These are phyloP conservation scores for Ophiostoma novo-ulmi DNA, from an alignment of 2,329 filamentous ascomycete species.

Conservation along the genomic window DNA sequence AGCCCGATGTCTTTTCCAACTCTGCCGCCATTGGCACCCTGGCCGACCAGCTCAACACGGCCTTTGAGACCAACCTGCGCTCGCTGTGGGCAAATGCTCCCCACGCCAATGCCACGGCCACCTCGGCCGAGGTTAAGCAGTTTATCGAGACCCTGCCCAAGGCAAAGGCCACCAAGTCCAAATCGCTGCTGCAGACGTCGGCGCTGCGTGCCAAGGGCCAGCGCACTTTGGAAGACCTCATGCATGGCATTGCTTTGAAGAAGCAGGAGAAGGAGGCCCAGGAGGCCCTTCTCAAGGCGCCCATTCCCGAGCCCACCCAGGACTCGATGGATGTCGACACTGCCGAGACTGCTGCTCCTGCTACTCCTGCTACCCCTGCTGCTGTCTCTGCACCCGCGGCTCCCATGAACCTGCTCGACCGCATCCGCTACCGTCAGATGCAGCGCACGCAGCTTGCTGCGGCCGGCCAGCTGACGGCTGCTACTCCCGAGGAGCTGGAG, in stretches of 20 bases:
- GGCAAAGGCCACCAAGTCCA: conserved; percentile 48
- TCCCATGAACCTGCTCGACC: conserved; percentile 66
- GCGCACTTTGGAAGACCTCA: conserved; percentile 63
- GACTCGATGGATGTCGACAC: conserved; percentile 20
- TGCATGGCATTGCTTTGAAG: conserved; percentile 52
- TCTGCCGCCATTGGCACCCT: conserved; percentile 37
- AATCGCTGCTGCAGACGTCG: conserved; percentile 49
- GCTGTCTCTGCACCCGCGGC: neutral
- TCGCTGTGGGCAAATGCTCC: conserved; percentile 39
- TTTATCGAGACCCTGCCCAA: conserved; percentile 56
- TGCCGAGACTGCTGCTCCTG: neutral
- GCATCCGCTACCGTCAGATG: conserved; percentile 66
- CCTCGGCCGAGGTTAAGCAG: conserved; percentile 34
- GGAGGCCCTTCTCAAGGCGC: conserved; percentile 36
- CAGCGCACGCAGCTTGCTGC: conserved; percentile 41
- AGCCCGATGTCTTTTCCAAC: conserved; percentile 30
- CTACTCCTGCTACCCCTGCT: neutral
- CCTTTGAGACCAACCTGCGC: conserved; percentile 51
- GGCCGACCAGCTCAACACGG: conserved; percentile 49
- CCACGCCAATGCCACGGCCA: neutral
- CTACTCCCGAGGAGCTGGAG: conserved; percentile 46
- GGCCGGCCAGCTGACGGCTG: conserved; percentile 39
- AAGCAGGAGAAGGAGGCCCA: conserved; percentile 43
- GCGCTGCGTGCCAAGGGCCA: conserved; percentile 62
- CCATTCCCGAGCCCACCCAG: neutral